These are phyloP conservation scores for Heterobasidion occidentale DNA, from an alignment of 1,284 basidiomycete species.

Conservation along the genomic window DNA sequence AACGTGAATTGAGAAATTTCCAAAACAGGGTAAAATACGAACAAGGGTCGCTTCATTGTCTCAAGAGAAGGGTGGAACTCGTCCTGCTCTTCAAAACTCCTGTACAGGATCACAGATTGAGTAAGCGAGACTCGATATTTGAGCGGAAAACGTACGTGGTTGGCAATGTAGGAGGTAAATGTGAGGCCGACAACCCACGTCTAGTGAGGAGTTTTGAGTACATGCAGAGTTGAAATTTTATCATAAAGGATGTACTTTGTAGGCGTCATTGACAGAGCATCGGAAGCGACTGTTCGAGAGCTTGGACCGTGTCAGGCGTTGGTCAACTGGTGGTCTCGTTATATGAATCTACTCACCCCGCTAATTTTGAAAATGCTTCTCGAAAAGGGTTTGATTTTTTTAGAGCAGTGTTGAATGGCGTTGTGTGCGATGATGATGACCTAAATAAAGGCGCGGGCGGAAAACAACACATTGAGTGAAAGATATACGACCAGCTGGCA, in stretches of 20 bases:
- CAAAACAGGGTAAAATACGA: neutral
- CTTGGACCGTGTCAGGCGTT: neutral
- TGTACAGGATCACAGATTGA: too few relatives aligned
- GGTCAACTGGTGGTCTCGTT: neutral
- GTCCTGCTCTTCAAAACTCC: neutral
- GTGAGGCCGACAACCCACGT: too few relatives aligned
- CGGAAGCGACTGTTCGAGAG: neutral
- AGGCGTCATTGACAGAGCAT: neutral
- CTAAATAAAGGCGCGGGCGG: too few relatives aligned
- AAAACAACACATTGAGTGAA: too few relatives aligned
- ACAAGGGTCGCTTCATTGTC: neutral
- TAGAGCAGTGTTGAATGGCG: neutral
- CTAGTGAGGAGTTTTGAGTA: too few relatives aligned
- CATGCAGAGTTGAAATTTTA: too few relatives aligned
- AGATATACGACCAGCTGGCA: too few relatives aligned
- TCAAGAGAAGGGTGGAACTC: neutral
- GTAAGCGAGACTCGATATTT: too few relatives aligned
- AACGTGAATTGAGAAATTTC: neutral
- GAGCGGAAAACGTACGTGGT: too few relatives aligned
- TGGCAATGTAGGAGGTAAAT: too few relatives aligned
- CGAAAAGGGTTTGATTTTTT: constrained; percentile 14
- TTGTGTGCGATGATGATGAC: neutral
- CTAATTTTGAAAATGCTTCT: constrained; percentile 16
- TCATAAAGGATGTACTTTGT: too few relatives aligned
- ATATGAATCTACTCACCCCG: constrained; percentile 4